These are phyloP conservation scores for Talaromyces sp. DNA, from an alignment of 2,329 filamentous ascomycete species.

Conservation along the genomic window DNA sequence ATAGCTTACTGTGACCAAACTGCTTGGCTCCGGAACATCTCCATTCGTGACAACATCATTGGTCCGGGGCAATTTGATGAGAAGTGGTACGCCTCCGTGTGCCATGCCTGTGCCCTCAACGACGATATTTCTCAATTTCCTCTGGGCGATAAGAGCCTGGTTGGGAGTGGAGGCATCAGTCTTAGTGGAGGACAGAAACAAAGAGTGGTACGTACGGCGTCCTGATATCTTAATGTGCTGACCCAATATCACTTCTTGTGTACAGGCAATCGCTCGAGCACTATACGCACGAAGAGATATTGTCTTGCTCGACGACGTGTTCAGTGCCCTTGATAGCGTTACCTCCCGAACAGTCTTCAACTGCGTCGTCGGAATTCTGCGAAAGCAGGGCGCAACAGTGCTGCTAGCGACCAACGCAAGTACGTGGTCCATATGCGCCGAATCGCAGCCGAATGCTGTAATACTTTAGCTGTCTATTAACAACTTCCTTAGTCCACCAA, in stretches of 20 bases:
- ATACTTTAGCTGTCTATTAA: not conserved
- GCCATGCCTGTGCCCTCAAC: slow-evolving; percentile 24
- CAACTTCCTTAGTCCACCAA: slow-evolving; percentile 24
- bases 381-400: not conserved
- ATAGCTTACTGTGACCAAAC: slow-evolving; percentile 34
- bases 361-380: slow-evolving; percentile 5
- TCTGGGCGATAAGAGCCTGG: slow-evolving; percentile 38
- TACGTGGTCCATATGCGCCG: not conserved
- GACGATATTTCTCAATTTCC: slow-evolving; percentile 37
- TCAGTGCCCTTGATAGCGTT: slow-evolving; percentile 9
- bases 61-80: slow-evolving; percentile 21
- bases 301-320: slow-evolving; percentile 7
- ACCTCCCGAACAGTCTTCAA: slow-evolving; percentile 5
- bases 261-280: slow-evolving; percentile 37
- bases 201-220: slow-evolving; percentile 34
- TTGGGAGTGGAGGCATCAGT: slow-evolving; percentile 47
- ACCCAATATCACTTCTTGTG: not conserved
- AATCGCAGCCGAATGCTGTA: not conserved
- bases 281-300: slow-evolving; percentile 38
- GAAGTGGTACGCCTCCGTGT: slow-evolving; percentile 21
- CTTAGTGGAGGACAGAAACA: slow-evolving; percentile 52
- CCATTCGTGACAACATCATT: slow-evolving; percentile 25
- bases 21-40: slow-evolving; percentile 23
- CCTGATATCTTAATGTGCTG: not conserved
- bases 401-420: slow-evolving; percentile 5